Base-by-base conservation (phyloP, 2,329 filamentous ascomycete species). In the Hypoxylon sp. region DNA sequence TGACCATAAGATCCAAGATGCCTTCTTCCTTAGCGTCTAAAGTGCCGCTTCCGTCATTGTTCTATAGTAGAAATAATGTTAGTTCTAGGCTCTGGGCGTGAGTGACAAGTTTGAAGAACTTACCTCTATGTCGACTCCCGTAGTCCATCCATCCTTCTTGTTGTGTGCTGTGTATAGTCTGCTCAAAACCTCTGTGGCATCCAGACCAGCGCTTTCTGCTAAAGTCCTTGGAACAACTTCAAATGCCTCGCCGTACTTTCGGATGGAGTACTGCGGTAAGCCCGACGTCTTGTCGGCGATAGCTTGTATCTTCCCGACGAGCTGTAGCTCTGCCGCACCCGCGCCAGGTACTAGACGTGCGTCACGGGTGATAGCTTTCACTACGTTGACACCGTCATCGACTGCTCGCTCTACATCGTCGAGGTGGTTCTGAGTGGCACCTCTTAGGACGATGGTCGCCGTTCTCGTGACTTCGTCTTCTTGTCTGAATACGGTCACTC, bases 301-400 rank as follows among this genome's bases (percentile, higher is more conserved):
- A 21, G 92, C 90, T 75, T 93, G 92, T 84, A 99, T 92, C 76
- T 94, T 90, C 84, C 97, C 94, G 55, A 97, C 91, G 65, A 99
- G 88, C 82, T 97, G 93, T 79, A 96, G 90, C 81, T 99, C 96
- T 68, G 95, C 93, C 50, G 96, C 95, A 74, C 96, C 96, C 29
- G 96, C 96, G 70, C 96, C 96, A 37, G 96, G 94, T 0, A 99
- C 94, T 63, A 99, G 86, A 69, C 94, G 88, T 5, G 95, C 84
- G 78, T 99, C 96, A 78, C 92, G 92, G 67, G 96, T 98, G 78
- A 99, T 96, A 70, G 96, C 96, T 84, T 99, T 99, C 79, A 99
- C 92, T 55, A 97, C 96, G 77, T 98, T 99, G 79, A 99, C 96
- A 70, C 96, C 96, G 73, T 99, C 96, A 74, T 99, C 96, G 61